phyloP scores from a whole-genome alignment of 2,329 filamentous ascomycete genomes.

The Trichoderma asperellum region DNA sequence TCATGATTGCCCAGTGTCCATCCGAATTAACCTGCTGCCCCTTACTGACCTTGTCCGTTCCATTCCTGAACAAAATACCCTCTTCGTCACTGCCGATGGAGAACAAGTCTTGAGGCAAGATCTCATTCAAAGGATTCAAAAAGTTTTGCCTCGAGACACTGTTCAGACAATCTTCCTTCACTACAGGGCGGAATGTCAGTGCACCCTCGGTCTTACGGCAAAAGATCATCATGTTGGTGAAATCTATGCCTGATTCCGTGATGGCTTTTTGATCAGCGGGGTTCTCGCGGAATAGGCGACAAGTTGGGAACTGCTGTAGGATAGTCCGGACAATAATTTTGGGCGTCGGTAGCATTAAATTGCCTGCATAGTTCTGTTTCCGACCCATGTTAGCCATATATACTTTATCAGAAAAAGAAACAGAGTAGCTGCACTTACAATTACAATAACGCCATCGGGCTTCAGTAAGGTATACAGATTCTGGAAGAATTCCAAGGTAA shows the following conservation, averaged over 20 bases:
- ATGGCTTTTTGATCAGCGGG: constrained; percentile 55
- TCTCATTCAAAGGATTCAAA: constrained; percentile 73
- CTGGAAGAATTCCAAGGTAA: constrained; percentile 81
- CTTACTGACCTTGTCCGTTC: constrained; percentile 67
- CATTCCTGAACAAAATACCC: constrained; percentile 62
- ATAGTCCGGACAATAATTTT: constrained; percentile 83
- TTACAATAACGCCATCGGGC: constrained; percentile 80
- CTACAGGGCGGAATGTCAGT: constrained; percentile 69
- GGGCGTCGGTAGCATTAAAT: constrained; percentile 76
- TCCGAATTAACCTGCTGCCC: constrained; percentile 77
- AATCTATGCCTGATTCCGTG: constrained; percentile 63
- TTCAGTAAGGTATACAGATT: constrained; percentile 73
- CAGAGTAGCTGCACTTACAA: constrained; percentile 59
- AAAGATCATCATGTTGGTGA: constrained; percentile 96
- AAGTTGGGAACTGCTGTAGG: constrained; percentile 79
- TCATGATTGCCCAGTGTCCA: constrained; percentile 92
- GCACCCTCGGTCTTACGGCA: constrained; percentile 67
- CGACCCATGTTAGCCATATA: constrained; percentile 30
- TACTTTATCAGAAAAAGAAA: not conserved
- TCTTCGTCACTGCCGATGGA: constrained; percentile 46
- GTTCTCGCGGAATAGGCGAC: constrained; percentile 86
- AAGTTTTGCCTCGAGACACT: constrained; percentile 72
- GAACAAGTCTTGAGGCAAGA: constrained; percentile 56
- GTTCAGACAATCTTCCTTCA: constrained; percentile 67
- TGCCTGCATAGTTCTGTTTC: constrained; percentile 86